Percentiles rank a stretch among this genome's conserved stretches.
These are phyloP conservation scores for Combretum micranthum DNA, from an alignment of 345 rosid species.

Conservation along the genomic window DNA sequence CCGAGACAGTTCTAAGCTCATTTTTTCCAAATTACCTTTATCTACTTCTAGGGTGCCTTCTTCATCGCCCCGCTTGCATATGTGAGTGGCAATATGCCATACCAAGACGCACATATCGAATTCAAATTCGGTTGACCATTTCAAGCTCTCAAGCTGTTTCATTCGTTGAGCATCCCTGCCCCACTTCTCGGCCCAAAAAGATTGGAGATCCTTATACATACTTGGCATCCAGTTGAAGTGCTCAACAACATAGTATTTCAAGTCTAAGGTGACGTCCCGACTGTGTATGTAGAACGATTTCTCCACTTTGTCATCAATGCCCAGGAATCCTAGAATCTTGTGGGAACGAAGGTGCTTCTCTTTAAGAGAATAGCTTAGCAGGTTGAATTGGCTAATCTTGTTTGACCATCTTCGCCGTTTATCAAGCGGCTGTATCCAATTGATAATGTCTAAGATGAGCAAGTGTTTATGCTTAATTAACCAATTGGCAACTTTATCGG, in stretches of 20 bases:
- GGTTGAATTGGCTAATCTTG: neutral
- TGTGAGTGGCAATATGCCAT: slow-evolving; percentile 9
- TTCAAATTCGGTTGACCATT: slow-evolving; percentile 6
- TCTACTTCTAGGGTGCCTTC: neutral
- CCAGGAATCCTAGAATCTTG: neutral
- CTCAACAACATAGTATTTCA: no score
- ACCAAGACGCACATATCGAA: slow-evolving; percentile 6
- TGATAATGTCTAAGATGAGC: neutral
- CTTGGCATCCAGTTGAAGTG: no score
- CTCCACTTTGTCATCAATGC: neutral
- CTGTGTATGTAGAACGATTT: neutral
- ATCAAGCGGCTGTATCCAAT: neutral
- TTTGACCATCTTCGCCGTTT: neutral
- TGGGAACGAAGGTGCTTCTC: neutral
- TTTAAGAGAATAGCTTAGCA: neutral
- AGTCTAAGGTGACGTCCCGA: no score
- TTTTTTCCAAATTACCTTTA: no score
- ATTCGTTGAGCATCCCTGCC: neutral
- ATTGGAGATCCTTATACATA: no score
- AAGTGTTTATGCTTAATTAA: neutral
- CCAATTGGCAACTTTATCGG: no score
- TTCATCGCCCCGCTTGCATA: neutral
- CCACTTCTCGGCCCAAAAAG: neutral
- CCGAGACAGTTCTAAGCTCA: neutral
- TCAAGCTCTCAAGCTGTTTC: neutral